Evolutionary conservation across 2,329 filamentous ascomycete species (phyloP), one percentile per base, ranked within the genome.

Genomic region (Phyllosticta citriasiana): DNA sequence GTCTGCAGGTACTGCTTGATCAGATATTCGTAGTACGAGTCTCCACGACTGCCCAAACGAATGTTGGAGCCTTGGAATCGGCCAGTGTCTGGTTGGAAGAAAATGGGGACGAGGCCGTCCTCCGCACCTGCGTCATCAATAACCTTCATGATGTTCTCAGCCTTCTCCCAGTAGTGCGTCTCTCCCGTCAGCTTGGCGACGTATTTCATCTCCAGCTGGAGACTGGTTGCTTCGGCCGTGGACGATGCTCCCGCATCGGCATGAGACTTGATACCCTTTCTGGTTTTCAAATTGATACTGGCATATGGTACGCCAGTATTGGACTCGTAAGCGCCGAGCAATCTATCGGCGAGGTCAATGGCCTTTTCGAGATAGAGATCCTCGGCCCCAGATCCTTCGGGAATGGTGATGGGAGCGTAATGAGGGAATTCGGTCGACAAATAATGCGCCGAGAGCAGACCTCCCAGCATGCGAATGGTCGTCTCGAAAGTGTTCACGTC

Each of bases 1-100:
- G 94, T 99, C 74, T 99, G 94, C 22, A 97, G 81, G 72, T 96
- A 97, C 73, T 99, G 94, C 78, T 99, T 99, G 79, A 97, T 95
- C 57, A 99, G 84, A 73, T 99, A 99, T 76, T 99, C 91, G 76
- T 99, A 99, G 77, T 97, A 99, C 55, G 92, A 97, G 77, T 99
- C 94, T 54, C 94, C 94, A 64, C 94, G 85, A 72, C 91, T 97
- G 50, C 94, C 94, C 24, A 97, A 81, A 19, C 94, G 88, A 69
- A 99, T 93, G 70, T 97, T 96, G 22, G 85, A 76, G 22, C 90
- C 91, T 57, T 84, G 82, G 76, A 97, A 99, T 59, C 84, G 78
- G 61, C 94, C 94, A 12, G 79, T 85, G 27, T 86, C 83, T 3
- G 94, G 85, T 71, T 91, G 86, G 66, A 99, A 88, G 75, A 88